A percentile compares a stretch with the other conserved stretches of the same genome.
Evolutionary conservation across 176 grass and related monocot genomes (phyloP).

Genomic region (Bonia amplexicaulis): DNA sequence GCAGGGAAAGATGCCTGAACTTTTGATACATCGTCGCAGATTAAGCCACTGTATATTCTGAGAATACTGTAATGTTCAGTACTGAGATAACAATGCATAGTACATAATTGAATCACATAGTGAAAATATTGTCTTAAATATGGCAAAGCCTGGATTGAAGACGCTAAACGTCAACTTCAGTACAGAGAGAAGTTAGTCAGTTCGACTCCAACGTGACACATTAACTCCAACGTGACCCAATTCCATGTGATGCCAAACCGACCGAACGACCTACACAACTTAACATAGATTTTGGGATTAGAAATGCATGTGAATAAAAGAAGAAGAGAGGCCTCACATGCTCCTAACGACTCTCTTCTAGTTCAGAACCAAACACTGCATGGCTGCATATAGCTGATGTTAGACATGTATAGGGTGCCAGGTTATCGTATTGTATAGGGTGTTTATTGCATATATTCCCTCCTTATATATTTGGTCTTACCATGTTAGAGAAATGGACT

Average conservation of each 20-base stretch:
- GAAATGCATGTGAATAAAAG: not conserved
- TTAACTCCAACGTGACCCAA: conserved; percentile 11
- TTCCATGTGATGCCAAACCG: conserved; percentile 41
- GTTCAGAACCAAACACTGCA: not conserved
- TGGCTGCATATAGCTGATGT: not conserved
- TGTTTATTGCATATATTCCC: no score
- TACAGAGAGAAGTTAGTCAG: not conserved
- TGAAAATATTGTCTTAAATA: not conserved
- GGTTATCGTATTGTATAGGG: no score
- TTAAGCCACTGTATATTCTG: not conserved
- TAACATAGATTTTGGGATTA: conserved; percentile 27
- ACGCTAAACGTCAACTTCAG: not conserved
- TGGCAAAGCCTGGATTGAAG: not conserved
- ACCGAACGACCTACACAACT: conserved; percentile 21
- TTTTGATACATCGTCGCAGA: not conserved
- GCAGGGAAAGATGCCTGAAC: not conserved
- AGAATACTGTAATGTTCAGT: not conserved
- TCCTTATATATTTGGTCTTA: no score
- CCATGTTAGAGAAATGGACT: no score
- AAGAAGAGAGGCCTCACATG: conserved; percentile 2
- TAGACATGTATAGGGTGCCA: no score
- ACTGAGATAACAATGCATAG: not conserved
- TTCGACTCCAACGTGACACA: not conserved
- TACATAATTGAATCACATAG: not conserved
- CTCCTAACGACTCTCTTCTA: not conserved